Evolutionary conservation across 352 stramenopile species (phyloP).

Genomic region (Halophytophthora polymorphica): DNA sequence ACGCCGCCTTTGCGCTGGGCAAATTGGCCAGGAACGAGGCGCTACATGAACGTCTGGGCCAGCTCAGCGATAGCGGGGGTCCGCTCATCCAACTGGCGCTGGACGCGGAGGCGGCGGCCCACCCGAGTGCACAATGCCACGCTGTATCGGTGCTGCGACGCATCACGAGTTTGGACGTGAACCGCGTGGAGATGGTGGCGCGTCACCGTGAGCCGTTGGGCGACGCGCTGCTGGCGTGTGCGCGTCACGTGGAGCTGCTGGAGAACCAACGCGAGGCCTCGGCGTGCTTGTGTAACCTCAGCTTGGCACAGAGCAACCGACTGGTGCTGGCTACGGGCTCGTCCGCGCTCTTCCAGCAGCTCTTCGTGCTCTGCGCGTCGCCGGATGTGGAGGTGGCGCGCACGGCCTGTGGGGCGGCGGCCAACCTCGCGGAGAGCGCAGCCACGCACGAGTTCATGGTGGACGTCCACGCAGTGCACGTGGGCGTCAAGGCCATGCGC

Average conservation of each 20-base stretch:
- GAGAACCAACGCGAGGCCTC: conserved; percentile 90
- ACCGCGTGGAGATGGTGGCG: conserved; percentile 80
- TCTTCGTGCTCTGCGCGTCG: conserved; percentile 76
- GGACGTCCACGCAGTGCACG: conserved; percentile 86
- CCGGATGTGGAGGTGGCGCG: conserved; percentile 89
- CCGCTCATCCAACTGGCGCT: conserved; percentile 57
- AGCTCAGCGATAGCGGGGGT: conserved; percentile 44
- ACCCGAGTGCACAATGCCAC: conserved; percentile 82
- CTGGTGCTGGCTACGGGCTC: conserved; percentile 46
- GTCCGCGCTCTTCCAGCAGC: conserved; percentile 46
- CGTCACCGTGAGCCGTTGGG: conserved; percentile 53
- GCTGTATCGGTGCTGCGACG: conserved; percentile 88
- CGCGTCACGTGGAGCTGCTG: conserved; percentile 31
- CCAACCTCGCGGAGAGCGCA: conserved; percentile 89
- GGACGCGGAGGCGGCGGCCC: conserved; percentile 38
- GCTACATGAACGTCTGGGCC: conserved; percentile 63
- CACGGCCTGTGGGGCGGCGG: conserved; percentile 88
- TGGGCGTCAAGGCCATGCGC: conserved; percentile 85
- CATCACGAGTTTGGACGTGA: conserved; percentile 78
- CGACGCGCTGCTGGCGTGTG: conserved; percentile 43
- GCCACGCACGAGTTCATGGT: conserved; percentile 84
- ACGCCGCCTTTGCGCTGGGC: conserved; percentile 90
- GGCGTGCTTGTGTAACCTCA: conserved; percentile 86
- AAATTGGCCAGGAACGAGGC: conserved; percentile 88
- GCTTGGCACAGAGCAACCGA: conserved; percentile 80